Base-by-base conservation (phyloP, 768 basidiomycete species). In the Aureoboletus auriporus region DNA sequence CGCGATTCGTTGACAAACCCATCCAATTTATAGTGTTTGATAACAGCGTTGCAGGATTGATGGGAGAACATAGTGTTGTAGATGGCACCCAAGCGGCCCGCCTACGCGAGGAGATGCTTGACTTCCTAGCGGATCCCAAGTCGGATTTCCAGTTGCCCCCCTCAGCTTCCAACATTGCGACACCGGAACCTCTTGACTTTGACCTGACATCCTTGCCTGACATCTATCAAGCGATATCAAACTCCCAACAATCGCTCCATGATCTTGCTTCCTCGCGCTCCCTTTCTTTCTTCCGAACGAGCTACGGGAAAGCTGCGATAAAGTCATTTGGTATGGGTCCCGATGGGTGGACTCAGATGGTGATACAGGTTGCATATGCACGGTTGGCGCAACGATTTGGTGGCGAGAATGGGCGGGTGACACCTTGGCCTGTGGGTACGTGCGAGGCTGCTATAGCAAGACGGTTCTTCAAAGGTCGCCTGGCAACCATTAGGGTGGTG, bases 361-460 rank as follows among this genome's bases (percentile, higher is more conserved):
- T 93, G 60, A 76, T 94, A 42, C 94, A 97, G 65, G 72, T 97
- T 39, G 94, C 93, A 7, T 93, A 93, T 66, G 78, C 75, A 49
- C 79, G 93, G 1, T 75, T 92, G 29, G 68, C 84, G 28, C 73
- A 75, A 35, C 55, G 49, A 16, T 59, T 62, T 29, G 40, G 45
- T 33, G 42, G 44, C 1, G 40, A 51, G 39, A 54, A 56, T 34
- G 52, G 54, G 37, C 56, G 64, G n/a, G 54, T 51, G 1, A 58
- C 61, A 3, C 67, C 74, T 31, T 72, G 75, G 71, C 71, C 72
- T 27, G 92, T 89, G 3, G 89, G 80, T 6, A 93, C 92, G n/a
- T 97, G 96, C 63, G 94, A 97, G 69, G 88, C 91, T 48, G 93
- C 93, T 30, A 84, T 89, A 51, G 93, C 92, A n/a, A 77, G 94